Percentiles rank a stretch among this genome's conserved stretches.
Conservation (phyloP, 345 rosid species). For the Euclidium syriacum region DNA sequence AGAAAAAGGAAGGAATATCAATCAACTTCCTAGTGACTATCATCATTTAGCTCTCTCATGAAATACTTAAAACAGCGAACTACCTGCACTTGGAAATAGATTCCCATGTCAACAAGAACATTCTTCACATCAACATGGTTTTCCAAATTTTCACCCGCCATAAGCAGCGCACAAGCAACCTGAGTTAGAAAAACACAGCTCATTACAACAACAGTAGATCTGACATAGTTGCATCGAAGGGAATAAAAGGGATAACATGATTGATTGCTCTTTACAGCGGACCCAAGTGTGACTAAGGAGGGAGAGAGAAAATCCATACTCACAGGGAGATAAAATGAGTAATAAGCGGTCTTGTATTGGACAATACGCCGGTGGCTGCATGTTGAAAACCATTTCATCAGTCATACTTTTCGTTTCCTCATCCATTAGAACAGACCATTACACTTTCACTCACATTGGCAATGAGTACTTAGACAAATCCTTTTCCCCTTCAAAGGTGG, state of each 20-base stretch:
- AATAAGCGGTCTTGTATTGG: constrained; percentile 74
- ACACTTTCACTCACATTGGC: constrained; percentile 50
- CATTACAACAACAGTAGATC: neutral
- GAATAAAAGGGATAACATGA: neutral
- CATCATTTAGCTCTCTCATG: neutral
- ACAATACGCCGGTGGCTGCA: constrained; percentile 76
- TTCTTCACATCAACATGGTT: constrained; percentile 56
- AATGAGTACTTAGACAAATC: constrained; percentile 62
- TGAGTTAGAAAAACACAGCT: constrained; percentile 20
- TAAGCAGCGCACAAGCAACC: constrained; percentile 83
- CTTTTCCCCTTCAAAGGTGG: constrained; percentile 62
- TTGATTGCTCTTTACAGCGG: neutral
- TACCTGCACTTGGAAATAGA: constrained; percentile 86
- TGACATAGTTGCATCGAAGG: neutral
- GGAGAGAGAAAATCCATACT: constrained; percentile 26
- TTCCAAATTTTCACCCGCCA: constrained; percentile 71
- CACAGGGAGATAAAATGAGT: constrained; percentile 83
- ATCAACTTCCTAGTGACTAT: neutral
- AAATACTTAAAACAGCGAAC: neutral
- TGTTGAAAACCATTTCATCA: constrained; percentile 16
- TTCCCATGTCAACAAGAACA: constrained; percentile 68
- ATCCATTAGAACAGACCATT: neutral
- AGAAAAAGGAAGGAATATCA: constrained; percentile 2
- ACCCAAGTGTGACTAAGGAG: neutral
- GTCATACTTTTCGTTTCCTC: neutral